A percentile compares a stretch with the other conserved stretches of the same genome.
Conservation (phyloP, 495 filamentous ascomycete species). For the Daldinia loculata region DNA sequence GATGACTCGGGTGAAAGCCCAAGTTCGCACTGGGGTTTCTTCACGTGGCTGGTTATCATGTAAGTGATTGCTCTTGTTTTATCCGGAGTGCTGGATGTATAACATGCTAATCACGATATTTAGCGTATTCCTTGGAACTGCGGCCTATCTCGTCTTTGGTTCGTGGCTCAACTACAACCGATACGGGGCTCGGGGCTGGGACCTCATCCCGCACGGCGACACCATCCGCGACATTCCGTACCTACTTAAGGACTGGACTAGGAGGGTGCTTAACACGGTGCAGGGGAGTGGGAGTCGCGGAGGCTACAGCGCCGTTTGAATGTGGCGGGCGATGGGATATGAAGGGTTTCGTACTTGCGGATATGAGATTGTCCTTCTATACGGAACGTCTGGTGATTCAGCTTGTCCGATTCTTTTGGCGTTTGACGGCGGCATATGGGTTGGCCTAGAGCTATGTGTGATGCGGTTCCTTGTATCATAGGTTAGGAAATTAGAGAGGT, state of each 20-base stretch:
- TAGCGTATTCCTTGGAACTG: conserved; percentile 83
- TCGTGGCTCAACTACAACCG: conserved; percentile 99
- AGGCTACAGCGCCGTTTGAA: conserved; percentile 92
- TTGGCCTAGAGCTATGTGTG: conserved; percentile 9
- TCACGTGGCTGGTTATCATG: conserved; percentile 98
- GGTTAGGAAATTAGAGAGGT: conserved; percentile 11
- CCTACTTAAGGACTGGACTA: conserved; percentile 85
- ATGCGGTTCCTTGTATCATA: conserved; percentile 27
- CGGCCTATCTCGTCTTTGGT: conserved; percentile 95
- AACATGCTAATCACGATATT: conserved; percentile 15
- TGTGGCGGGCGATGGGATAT: background rate
- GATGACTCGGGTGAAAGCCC: conserved; percentile 50
- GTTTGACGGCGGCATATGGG: conserved; percentile 20
- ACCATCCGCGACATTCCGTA: conserved; percentile 93
- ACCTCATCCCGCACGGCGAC: conserved; percentile 91
- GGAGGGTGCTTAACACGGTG: conserved; percentile 80
- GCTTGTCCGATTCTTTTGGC: conserved; percentile 10
- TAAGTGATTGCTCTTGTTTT: conserved; percentile 59
- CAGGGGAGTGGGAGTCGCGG: conserved; percentile 82
- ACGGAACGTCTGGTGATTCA: background rate
- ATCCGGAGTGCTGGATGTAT: background rate
- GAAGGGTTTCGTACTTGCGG: background rate
- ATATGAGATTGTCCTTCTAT: background rate
- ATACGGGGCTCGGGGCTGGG: conserved; percentile 94
- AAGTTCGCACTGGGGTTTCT: conserved; percentile 81